phyloP scores from a whole-genome alignment of 495 filamentous ascomycete species.

The Viridothelium virens region DNA sequence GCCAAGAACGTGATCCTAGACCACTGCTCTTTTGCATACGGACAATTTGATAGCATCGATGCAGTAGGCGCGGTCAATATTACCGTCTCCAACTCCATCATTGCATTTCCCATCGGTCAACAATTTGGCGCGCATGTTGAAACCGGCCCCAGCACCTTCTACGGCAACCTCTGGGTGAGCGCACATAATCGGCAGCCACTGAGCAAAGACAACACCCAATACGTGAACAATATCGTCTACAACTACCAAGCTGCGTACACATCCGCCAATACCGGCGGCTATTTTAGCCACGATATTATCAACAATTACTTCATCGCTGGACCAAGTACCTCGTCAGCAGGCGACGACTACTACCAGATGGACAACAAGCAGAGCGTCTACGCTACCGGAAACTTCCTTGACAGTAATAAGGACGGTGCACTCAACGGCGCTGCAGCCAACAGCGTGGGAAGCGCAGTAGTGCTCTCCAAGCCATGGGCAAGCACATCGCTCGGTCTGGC shows the following conservation, averaged over 20 bases:
- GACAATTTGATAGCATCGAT: constrained; percentile 35
- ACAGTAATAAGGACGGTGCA: constrained; percentile 33
- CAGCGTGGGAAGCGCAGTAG: constrained; percentile 19
- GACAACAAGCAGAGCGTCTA: neutral
- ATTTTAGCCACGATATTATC: constrained; percentile 36
- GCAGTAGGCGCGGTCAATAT: constrained; percentile 36
- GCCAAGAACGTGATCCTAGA: constrained; percentile 39
- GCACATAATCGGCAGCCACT: constrained; percentile 27
- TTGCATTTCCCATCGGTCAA: constrained; percentile 33
- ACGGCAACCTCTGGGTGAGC: constrained; percentile 33
- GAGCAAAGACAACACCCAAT: constrained; percentile 27
- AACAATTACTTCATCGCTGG: constrained; percentile 42
- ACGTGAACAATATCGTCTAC: constrained; percentile 40
- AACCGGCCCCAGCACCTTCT: constrained; percentile 26
- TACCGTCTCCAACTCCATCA: constrained; percentile 39
- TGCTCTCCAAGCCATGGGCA: constrained; percentile 19
- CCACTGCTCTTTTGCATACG: constrained; percentile 36
- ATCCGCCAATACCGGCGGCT: constrained; percentile 33
- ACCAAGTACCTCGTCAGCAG: constrained; percentile 33
- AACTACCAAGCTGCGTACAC: constrained; percentile 39
- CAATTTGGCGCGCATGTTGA: constrained; percentile 35
- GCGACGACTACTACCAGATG: constrained; percentile 21
- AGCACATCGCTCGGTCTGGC: constrained; percentile 10
- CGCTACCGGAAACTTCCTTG: constrained; percentile 35
- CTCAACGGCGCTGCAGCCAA: constrained; percentile 26